Conservation (phyloP, 805 yeast genomes). For the Alloascoidea hylecoeti region DNA sequence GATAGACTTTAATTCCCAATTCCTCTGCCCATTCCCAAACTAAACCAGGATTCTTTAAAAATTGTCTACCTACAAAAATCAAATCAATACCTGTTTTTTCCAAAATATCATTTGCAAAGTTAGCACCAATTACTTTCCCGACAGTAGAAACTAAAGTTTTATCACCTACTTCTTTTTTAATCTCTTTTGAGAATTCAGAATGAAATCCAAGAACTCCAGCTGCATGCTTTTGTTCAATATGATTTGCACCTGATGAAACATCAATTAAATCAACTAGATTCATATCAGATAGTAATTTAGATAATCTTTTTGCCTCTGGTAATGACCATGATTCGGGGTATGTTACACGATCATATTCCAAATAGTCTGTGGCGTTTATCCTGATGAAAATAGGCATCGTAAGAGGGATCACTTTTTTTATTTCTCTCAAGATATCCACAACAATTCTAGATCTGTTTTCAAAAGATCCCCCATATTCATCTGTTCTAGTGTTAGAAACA, state of each 20-base stretch:
- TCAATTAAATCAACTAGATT: slow-evolving; percentile 44
- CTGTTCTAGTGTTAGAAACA: slow-evolving; percentile 36
- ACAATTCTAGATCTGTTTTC: slow-evolving; percentile 41
- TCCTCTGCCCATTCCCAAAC: slow-evolving; percentile 36
- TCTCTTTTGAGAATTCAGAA: slow-evolving; percentile 22
- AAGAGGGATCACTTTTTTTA: slow-evolving; percentile 24
- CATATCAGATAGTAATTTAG: too few species aligned
- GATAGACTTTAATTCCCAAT: slow-evolving; percentile 24
- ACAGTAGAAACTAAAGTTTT: slow-evolving; percentile 28
- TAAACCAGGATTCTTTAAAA: slow-evolving; percentile 34
- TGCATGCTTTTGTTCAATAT: slow-evolving; percentile 14
- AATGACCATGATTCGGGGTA: too few species aligned
- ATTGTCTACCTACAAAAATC: slow-evolving; percentile 28
- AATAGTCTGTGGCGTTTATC: slow-evolving; percentile 28
- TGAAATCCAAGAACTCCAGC: slow-evolving; percentile 24
- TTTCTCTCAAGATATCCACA: slow-evolving; percentile 32
- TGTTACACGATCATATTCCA: slow-evolving; percentile 12
- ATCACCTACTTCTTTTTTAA: slow-evolving; percentile 31
- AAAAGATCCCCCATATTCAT: slow-evolving; percentile 48
- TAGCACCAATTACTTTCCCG: slow-evolving; percentile 24
- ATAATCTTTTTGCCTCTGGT: too few species aligned
- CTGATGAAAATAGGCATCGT: slow-evolving; percentile 30
- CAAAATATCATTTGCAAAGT: slow-evolving; percentile 23
- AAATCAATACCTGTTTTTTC: slow-evolving; percentile 32
- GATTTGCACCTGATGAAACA: slow-evolving; percentile 39